Conservation (phyloP, 148 eudicot genomes). For the Camellia sinensis region DNA sequence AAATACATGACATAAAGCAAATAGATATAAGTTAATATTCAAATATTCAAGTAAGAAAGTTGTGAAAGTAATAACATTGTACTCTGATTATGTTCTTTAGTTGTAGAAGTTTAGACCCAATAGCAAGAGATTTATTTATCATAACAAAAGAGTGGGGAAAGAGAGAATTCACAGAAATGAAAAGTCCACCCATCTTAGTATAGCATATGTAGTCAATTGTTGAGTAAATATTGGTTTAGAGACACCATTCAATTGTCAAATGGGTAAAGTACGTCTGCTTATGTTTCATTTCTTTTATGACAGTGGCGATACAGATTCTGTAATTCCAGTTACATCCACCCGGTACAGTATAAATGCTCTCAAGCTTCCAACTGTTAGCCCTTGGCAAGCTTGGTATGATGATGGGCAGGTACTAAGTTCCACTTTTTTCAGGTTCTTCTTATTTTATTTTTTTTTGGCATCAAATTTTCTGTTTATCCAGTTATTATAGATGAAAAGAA, state of each 20-base stretch:
- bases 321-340: conserved; percentile 87
- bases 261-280: not conserved
- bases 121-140: not conserved
- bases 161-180: not conserved
- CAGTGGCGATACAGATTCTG: conserved; percentile 94
- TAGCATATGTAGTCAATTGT: not conserved
- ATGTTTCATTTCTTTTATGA: conserved; percentile 8
- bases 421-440: too few species aligned
- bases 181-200: not conserved
- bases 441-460: not conserved
- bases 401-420: conserved; percentile 69
- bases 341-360: conserved; percentile 76
- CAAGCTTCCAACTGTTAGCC: conserved; percentile 57
- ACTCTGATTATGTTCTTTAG: not conserved
- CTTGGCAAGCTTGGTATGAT: conserved; percentile 94
- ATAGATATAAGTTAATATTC: too few species aligned
- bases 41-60: too few species aligned
- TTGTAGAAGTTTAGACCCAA: not conserved
- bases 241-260: not conserved
- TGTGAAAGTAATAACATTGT: not conserved
- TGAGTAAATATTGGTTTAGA: not conserved
- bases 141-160: not conserved
- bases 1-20: too few species aligned
- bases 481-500: not conserved
- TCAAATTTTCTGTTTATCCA: not conserved